Evolutionary conservation across 176 grass and related monocot genomes (phyloP).

Genomic region (Oryza australiensis): DNA sequence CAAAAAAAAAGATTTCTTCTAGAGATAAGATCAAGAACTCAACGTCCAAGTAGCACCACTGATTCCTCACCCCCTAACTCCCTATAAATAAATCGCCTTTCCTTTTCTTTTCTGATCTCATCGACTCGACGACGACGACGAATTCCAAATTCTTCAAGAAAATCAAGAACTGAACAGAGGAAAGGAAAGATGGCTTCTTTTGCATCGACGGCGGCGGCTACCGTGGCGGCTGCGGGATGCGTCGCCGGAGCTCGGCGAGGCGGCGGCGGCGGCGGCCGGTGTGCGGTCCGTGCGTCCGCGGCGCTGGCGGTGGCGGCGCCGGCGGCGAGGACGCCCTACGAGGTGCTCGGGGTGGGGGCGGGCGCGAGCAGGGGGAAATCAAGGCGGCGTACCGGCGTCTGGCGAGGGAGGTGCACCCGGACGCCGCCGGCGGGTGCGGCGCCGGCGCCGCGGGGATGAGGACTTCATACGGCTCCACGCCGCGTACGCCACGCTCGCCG

Average conservation of each 20-base stretch:
- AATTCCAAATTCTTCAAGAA: background rate
- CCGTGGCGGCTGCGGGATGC: background rate
- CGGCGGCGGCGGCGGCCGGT: background rate
- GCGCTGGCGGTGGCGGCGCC: background rate
- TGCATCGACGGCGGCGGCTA: background rate
- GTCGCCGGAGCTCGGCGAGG: background rate
- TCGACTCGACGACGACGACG: background rate
- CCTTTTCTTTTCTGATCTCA: background rate
- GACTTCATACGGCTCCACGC: constrained; percentile 73
- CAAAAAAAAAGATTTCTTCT: background rate
- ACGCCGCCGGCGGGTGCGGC: constrained; percentile 10
- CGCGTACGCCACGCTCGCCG: constrained; percentile 68
- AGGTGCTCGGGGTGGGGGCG: constrained; percentile 53
- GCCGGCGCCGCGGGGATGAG: background rate
- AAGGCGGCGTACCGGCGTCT: constrained; percentile 71
- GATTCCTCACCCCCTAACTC: background rate
- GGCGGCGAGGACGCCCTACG: constrained; percentile 53
- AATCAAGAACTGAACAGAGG: background rate
- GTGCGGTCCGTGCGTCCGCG: background rate
- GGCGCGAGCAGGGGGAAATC: constrained; percentile 57
- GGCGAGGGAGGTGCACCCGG: constrained; percentile 69
- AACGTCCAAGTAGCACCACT: background rate
- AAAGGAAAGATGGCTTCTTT: constrained; percentile 14
- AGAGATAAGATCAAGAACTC: constrained; percentile 31
- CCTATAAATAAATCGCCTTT: constrained; percentile 16